phyloP scores from a whole-genome alignment of 345 rosid species.

The Euphorbia lathyris region DNA sequence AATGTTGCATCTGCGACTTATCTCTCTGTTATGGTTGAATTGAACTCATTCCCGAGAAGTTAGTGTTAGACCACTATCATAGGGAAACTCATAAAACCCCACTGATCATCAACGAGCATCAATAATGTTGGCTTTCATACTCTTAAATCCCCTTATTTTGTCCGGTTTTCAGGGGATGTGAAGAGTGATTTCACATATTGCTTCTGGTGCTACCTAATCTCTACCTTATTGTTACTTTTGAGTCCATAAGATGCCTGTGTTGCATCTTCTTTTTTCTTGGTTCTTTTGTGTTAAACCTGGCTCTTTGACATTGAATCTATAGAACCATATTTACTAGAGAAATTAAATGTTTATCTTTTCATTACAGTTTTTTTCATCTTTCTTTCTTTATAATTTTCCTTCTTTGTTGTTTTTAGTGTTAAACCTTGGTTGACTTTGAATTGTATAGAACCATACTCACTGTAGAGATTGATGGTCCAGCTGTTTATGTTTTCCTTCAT shows the following conservation, averaged over 20 bases:
- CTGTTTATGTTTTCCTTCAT: too few relatives aligned
- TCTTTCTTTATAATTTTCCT: too few relatives aligned
- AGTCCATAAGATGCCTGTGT: neutral
- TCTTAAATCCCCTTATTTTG: neutral
- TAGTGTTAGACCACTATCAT: neutral
- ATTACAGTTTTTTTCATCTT: neutral
- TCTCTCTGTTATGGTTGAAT: neutral
- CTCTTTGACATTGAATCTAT: neutral
- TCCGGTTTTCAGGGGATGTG: neutral
- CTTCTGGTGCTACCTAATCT: neutral
- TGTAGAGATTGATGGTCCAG: too few relatives aligned
- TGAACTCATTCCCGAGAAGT: neutral
- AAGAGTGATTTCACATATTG: neutral
- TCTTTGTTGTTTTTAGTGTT: too few relatives aligned
- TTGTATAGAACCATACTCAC: too few relatives aligned
- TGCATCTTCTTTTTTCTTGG: neutral
- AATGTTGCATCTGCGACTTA: neutral
- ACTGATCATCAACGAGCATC: neutral
- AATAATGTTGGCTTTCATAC: neutral
- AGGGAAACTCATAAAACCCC: neutral
- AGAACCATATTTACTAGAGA: neutral
- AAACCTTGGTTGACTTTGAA: too few relatives aligned
- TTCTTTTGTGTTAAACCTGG: neutral
- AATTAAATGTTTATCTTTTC: neutral
- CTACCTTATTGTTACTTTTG: neutral